These are phyloP conservation scores for Begonia loranthoides DNA, from an alignment of 306 rosid genomes.

Conservation along the genomic window DNA sequence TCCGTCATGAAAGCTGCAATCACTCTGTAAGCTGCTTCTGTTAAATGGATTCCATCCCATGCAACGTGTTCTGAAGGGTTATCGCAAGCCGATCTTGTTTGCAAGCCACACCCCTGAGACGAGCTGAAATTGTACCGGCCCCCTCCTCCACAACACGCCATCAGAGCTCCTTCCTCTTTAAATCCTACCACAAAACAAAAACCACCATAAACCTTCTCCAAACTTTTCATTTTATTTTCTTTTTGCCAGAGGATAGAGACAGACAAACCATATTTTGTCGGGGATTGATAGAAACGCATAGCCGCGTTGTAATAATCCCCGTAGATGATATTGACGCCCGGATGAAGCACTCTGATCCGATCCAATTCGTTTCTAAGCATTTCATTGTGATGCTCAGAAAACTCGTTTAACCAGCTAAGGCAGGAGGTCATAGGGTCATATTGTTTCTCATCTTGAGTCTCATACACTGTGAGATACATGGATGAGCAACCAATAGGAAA, in stretches of 20 bases:
- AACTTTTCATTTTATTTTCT: too few species aligned
- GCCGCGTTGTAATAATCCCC: conserved; percentile 33
- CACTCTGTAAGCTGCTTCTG: conserved; percentile 10
- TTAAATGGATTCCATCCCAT: conserved; percentile 31
- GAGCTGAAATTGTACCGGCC: conserved; percentile 18
- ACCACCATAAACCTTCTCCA: not conserved
- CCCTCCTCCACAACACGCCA: conserved; percentile 22
- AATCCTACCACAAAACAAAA: conserved; percentile 19
- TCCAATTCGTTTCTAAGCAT: conserved; percentile 18
- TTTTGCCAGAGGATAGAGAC: not conserved
- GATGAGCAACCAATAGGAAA: conserved; percentile 27
- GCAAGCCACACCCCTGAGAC: conserved; percentile 8
- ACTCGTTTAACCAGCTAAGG: conserved; percentile 28
- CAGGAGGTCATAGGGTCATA: conserved; percentile 30
- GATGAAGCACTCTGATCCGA: conserved; percentile 17
- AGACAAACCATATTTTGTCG: conserved; percentile 21
- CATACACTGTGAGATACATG: conserved; percentile 12
- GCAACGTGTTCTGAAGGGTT: conserved; percentile 29
- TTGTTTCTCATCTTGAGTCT: conserved; percentile 12
- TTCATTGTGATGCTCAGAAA: conserved; percentile 24
- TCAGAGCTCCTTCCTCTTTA: conserved; percentile 3
- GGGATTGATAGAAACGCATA: conserved; percentile 17
- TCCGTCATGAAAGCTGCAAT: conserved; percentile 3
- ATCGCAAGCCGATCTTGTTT: conserved; percentile 15
- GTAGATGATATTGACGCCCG: conserved; percentile 22